Conservation (phyloP, 2,329 filamentous ascomycete genomes). For the Paecilomyces fulvus region DNA sequence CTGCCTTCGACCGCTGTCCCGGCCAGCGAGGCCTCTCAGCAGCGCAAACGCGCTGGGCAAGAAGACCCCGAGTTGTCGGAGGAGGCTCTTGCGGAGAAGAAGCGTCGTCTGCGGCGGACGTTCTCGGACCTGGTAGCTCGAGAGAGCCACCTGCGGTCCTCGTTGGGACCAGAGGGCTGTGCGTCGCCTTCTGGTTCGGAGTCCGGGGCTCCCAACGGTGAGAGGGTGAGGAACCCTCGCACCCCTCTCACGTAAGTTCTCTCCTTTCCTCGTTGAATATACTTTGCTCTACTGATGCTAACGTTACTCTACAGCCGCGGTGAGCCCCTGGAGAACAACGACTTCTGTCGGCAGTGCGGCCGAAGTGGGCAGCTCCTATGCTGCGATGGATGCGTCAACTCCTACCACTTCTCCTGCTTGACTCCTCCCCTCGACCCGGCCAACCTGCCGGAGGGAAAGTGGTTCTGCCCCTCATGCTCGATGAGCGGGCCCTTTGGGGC, state of each 20-base stretch:
- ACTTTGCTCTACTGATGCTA: background rate
- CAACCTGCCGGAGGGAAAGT: slow-evolving; percentile 60
- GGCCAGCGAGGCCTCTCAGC: slow-evolving; percentile 14
- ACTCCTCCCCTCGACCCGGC: slow-evolving; percentile 66
- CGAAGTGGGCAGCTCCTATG: slow-evolving; percentile 79
- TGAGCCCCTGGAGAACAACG: slow-evolving; percentile 61
- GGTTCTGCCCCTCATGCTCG: slow-evolving; percentile 65
- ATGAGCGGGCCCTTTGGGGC: slow-evolving; percentile 52
- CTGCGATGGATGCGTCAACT: slow-evolving; percentile 84
- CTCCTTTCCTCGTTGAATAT: background rate
- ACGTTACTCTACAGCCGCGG: slow-evolving; percentile 8
- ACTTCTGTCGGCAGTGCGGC: slow-evolving; percentile 80
- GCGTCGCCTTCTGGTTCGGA: background rate
- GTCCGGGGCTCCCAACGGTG: background rate
- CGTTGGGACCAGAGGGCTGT: slow-evolving; percentile 6
- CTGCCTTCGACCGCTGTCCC: slow-evolving; percentile 11
- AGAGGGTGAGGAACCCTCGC: background rate
- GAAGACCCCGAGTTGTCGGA: slow-evolving; percentile 20
- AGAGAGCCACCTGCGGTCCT: slow-evolving; percentile 19
- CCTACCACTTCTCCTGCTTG: slow-evolving; percentile 84
- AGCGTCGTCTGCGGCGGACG: slow-evolving; percentile 13
- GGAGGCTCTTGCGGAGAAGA: slow-evolving; percentile 17
- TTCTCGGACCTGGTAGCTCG: slow-evolving; percentile 14
- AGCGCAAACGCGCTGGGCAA: slow-evolving; percentile 21
- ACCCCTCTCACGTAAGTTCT: background rate